phyloP scores from a whole-genome alignment of 495 filamentous ascomycete genomes.

The Podospora tetraspora region DNA sequence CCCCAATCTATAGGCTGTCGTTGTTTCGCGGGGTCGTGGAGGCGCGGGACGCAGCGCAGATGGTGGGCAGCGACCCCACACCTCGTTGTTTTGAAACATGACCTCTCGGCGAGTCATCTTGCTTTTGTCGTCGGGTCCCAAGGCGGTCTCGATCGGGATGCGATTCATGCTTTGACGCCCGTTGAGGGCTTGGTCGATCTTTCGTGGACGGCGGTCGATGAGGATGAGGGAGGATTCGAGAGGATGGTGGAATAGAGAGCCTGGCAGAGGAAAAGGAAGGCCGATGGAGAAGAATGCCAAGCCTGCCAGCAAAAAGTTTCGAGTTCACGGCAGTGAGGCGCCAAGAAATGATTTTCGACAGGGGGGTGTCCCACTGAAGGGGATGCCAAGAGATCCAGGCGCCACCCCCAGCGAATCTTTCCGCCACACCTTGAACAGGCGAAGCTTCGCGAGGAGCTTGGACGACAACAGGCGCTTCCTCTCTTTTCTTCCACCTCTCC shows the following conservation, averaged over 20 bases:
- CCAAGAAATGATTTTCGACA: not conserved
- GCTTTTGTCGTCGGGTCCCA: not conserved
- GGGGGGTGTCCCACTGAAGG: not conserved
- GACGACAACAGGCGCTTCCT: not conserved
- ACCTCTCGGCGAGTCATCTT: constrained; percentile 8
- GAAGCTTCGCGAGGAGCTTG: not conserved
- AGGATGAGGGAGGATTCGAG: not conserved
- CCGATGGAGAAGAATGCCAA: not conserved
- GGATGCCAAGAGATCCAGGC: constrained; percentile 1
- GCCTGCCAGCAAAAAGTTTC: not conserved
- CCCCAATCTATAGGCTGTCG: constrained; percentile 7
- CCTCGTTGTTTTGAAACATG: constrained; percentile 13
- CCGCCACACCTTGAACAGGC: constrained; percentile 7
- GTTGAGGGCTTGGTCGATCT: too few species aligned
- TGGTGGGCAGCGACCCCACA: not conserved
- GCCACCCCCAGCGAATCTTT: constrained; percentile 5
- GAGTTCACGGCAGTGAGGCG: not conserved
- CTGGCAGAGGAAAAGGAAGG: not conserved
- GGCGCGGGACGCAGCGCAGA: constrained; percentile 1
- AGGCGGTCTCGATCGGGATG: not conserved
- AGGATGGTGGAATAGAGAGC: not conserved
- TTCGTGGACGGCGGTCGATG: not conserved
- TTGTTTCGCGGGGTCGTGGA: constrained; percentile 3
- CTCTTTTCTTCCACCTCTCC: not conserved
- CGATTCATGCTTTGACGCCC: too few species aligned